Percentiles rank a stretch among this genome's conserved stretches.
Evolutionary conservation across 371 early-diverging fungal genomes (phyloP).

Genomic region (Parasitella parasitica): DNA sequence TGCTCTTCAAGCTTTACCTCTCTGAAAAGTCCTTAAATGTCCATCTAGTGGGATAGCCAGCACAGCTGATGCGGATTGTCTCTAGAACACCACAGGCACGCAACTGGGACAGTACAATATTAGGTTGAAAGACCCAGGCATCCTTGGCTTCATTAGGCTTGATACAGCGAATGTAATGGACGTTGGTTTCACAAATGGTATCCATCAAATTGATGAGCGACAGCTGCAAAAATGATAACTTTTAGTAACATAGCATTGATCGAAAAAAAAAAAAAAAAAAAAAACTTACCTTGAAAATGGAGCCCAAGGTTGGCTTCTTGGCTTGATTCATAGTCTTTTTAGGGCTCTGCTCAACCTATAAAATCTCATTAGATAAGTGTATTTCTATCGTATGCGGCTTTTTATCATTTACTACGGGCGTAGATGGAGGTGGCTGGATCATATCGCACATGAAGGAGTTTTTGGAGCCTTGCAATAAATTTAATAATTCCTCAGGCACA

Average conservation of each 20-base stretch:
- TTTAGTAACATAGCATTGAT: background rate
- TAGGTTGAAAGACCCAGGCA: constrained; percentile 89
- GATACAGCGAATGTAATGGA: constrained; percentile 97
- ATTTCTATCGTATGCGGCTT: no score
- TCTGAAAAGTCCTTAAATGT: constrained; percentile 92
- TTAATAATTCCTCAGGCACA: constrained; percentile 89
- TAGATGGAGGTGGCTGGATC: constrained; percentile 11
- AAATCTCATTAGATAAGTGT: background rate
- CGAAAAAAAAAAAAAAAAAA: no score
- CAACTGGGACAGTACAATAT: constrained; percentile 92
- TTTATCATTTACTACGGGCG: constrained; percentile 17
- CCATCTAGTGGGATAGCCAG: constrained; percentile 97
- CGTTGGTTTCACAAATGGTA: constrained; percentile 89
- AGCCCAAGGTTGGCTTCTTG: constrained; percentile 88
- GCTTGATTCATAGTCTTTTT: constrained; percentile 52
- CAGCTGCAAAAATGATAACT: constrained; percentile 19
- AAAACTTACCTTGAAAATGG: constrained; percentile 64
- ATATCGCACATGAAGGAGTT: constrained; percentile 64
- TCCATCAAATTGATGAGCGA: constrained; percentile 93
- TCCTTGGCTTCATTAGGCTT: constrained; percentile 95
- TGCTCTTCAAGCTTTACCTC: background rate
- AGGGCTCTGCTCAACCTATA: constrained; percentile 22
- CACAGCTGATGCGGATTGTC: constrained; percentile 98
- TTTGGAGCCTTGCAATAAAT: constrained; percentile 63
- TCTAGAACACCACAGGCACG: constrained; percentile 99